Evolutionary conservation across 768 basidiomycete species (phyloP).

Genomic region (Tubosaeta sp.): DNA sequence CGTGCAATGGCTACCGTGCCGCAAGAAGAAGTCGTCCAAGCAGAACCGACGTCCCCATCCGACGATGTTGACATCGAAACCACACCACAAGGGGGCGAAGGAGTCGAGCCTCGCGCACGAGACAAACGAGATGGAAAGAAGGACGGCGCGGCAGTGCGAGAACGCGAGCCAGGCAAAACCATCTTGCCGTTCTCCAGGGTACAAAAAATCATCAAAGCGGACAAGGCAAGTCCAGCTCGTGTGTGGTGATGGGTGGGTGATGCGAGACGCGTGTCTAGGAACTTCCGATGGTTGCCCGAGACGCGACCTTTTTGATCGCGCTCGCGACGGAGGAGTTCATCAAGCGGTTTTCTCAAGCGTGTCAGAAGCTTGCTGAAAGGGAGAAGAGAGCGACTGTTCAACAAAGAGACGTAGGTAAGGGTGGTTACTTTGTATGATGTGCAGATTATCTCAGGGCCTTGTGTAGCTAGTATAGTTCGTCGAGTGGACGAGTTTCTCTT

Average conservation of each 20-base stretch:
- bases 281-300: conserved; percentile 68
- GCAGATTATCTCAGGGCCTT: neutral
- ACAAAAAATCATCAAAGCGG: conserved; percentile 82
- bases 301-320: conserved; percentile 75
- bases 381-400: conserved; percentile 76
- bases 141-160: conserved; percentile 11
- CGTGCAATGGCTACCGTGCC: conserved; percentile 8
- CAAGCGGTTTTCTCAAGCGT: conserved; percentile 64
- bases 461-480: conserved; percentile 55
- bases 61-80: conserved; percentile 14
- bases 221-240: conserved; percentile 57
- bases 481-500: conserved; percentile 75
- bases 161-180: conserved; percentile 60
- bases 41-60: conserved; percentile 1
- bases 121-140: conserved; percentile 20
- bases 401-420: conserved; percentile 74
- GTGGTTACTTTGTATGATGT: conserved; percentile 4
- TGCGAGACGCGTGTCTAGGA: conserved; percentile 43
- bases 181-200: conserved; percentile 73
- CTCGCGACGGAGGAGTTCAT: conserved; percentile 89
- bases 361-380: conserved; percentile 62
- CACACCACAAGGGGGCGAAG: conserved; percentile 2
- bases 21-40: conserved; percentile 6
- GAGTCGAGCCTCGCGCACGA: conserved; percentile 4
- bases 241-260: neutral